These are phyloP conservation scores for Prunus armeniaca DNA, from an alignment of 306 rosid genomes.

Conservation along the genomic window DNA sequence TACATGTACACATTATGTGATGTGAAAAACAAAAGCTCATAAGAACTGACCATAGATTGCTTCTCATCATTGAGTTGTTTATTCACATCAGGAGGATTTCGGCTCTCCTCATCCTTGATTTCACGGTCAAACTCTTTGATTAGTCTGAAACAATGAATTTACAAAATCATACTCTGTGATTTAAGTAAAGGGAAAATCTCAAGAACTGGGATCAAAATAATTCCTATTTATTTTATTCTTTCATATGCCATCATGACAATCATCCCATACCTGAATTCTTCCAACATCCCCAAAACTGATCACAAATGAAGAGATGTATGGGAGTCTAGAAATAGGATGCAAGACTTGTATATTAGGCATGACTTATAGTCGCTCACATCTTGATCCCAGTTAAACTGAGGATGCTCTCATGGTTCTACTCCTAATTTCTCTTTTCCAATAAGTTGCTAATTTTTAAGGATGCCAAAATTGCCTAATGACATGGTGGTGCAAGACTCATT, in stretches of 20 bases:
- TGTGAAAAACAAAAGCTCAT: conserved; percentile 11
- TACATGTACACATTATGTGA: background rate
- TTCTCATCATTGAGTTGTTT: conserved; percentile 98
- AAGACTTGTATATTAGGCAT: background rate
- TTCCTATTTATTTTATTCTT: background rate
- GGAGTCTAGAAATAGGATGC: background rate
- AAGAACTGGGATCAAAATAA: conserved; percentile 10
- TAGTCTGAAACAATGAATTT: conserved; percentile 47
- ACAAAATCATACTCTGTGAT: background rate
- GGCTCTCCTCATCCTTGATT: conserved; percentile 82
- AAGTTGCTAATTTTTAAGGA: background rate
- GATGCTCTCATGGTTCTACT: background rate
- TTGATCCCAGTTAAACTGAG: background rate
- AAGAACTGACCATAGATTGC: conserved; percentile 76
- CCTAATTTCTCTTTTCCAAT: background rate
- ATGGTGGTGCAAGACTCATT: background rate
- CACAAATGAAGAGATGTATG: background rate
- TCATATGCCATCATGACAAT: background rate
- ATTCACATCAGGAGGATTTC: conserved; percentile 79
- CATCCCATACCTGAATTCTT: background rate
- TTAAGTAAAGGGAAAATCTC: background rate
- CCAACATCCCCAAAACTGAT: background rate
- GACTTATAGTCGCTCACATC: background rate
- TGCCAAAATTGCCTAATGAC: background rate
- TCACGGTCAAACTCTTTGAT: conserved; percentile 95